These are phyloP conservation scores for Plasmodium relictum DNA, from an alignment of 169 alveolate species.

Conservation along the genomic window DNA sequence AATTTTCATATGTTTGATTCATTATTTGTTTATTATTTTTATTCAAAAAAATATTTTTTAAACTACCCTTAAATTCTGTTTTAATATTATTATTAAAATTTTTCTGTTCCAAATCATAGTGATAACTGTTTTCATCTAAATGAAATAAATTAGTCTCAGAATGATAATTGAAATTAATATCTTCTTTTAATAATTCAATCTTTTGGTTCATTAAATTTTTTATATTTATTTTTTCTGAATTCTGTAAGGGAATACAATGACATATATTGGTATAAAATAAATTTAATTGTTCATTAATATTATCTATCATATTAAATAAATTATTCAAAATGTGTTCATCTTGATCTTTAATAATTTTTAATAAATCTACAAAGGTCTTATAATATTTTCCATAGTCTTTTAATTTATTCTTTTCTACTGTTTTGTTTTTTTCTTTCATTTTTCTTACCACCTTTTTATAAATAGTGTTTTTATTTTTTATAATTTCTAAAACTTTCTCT, in stretches of 20 bases:
- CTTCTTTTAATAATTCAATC: conserved; percentile 18
- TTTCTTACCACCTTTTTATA: conserved; percentile 45
- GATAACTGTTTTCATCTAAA: neutral
- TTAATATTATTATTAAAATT: too few species aligned
- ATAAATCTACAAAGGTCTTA: conserved; percentile 27
- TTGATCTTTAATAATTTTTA: conserved; percentile 22
- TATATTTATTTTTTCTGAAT: conserved; percentile 11
- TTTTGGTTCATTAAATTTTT: conserved; percentile 26
- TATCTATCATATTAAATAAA: conserved; percentile 31
- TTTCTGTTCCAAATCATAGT: too few species aligned
- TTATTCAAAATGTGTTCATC: conserved; percentile 41
- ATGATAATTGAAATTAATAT: neutral
- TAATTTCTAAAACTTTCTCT: conserved; percentile 9
- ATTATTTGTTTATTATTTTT: too few species aligned
- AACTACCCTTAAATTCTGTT: neutral
- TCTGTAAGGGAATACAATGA: conserved; percentile 23
- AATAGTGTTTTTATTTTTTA: conserved; percentile 25
- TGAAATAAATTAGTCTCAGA: neutral
- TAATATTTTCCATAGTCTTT: conserved; percentile 12
- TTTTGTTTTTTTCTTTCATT: conserved; percentile 1
- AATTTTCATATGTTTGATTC: too few species aligned
- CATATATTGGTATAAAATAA: conserved; percentile 44
- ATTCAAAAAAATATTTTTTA: neutral
- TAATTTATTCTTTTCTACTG: neutral
- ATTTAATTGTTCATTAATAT: conserved; percentile 30